Base-by-base conservation (phyloP, 2,329 filamentous ascomycete genomes). In the Pseudogymnoascus sp. region DNA sequence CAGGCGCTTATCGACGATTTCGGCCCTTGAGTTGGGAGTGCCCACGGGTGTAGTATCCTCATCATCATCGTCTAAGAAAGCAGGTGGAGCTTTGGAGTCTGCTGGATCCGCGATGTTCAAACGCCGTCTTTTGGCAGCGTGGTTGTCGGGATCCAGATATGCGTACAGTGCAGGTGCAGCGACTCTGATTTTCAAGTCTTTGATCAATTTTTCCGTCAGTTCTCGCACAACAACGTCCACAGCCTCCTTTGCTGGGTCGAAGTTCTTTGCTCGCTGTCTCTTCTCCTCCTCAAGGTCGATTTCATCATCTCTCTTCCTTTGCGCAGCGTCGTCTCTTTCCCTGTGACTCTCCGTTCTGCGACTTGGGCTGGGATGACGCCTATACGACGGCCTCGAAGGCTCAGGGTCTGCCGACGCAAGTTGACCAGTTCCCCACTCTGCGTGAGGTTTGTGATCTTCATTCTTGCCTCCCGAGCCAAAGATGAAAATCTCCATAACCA, bases 241-340 rank as follows among this genome's bases (percentile, higher is more conserved):
- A 35, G 95, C 93, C 72, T 96, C 93, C 59, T 81, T 78, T 4
- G 93, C 90, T n/a, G 95, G 93, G 74, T 99, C 93, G 67, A 97
- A 85, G 72, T 96, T 89, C 71, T 89, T 88, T 17, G 93, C 93
- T 61, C 93, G 82, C 69, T 93, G 88, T 71, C 86, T 88, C 78
- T 95, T 97, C 74, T 97, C 93, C 68, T 95, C 89, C 72, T 97
- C 92, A 7, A 93, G 73, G 72, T 97, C 93, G 59, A 87, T 83
- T 66, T 91, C 90, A 46, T 91, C 88, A 71, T 96, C 90, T 59
- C 83, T 85, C 62, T 84, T 84, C 50, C 85, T 77, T 63, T 86
- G 84, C 63, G 88, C 85, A 63, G 82, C 81, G 65, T 93, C 88
- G 40, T 87, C 87, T 70, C 84, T 83, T 63, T 84, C 82, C 66